phyloP scores from a whole-genome alignment of 129 eudicot species.

The Rutidosis leptorrhynchoides region DNA sequence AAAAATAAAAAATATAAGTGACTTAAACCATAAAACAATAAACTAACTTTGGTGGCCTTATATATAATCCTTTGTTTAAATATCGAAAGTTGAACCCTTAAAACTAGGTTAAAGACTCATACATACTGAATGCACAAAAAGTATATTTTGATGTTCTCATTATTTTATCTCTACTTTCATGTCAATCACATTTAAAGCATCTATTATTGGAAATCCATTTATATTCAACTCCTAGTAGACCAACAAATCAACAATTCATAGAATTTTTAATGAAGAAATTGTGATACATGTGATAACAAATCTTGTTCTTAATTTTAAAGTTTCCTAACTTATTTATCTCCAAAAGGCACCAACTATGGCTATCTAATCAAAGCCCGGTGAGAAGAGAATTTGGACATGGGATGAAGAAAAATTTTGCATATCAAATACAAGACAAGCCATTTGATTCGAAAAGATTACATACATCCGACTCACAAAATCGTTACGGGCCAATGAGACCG shows the following conservation, averaged over 20 bases:
- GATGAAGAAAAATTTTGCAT: conserved; percentile 27
- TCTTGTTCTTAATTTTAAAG: neutral
- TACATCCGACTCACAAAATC: conserved; percentile 15
- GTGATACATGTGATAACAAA: neutral
- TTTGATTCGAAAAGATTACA: conserved; percentile 12
- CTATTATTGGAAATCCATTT: conserved; percentile 7
- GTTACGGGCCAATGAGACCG: conserved; percentile 34
- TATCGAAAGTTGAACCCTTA: neutral
- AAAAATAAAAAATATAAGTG: no score
- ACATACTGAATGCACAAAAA: neutral
- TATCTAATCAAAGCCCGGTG: conserved; percentile 26
- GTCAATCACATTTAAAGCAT: neutral
- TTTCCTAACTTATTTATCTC: conserved; percentile 10
- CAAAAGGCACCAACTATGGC: conserved; percentile 43
- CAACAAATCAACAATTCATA: neutral
- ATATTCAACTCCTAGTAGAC: neutral
- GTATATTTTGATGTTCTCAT: neutral
- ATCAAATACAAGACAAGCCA: conserved; percentile 24
- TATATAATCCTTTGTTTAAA: no score
- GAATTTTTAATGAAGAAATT: neutral
- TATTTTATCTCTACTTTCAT: neutral
- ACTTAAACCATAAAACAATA: no score
- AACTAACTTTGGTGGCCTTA: no score
- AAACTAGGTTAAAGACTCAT: neutral
- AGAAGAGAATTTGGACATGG: conserved; percentile 27